Evolutionary conservation across 2,329 filamentous ascomycete species (phyloP), one percentile per base, ranked within the genome.

Genomic region (Emydomyces testavorans): DNA sequence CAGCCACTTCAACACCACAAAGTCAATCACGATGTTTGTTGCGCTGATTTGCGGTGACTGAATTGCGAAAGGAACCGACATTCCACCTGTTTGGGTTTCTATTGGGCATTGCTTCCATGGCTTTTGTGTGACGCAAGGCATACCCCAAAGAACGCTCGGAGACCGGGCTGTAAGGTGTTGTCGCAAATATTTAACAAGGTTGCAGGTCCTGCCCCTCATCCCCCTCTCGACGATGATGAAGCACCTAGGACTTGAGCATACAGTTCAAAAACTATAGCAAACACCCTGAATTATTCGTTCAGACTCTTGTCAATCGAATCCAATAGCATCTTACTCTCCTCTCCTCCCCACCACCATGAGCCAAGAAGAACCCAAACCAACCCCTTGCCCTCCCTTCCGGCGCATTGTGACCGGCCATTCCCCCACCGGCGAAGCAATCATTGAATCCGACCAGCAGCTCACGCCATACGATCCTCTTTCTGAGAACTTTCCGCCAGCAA

Each of bases 341-440:
- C 39, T 45, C n/a, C 11, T 11, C 20, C n/a, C 23, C 4, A 3
- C 23, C n/a, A 36, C n/a, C 3, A 46, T 49, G 37, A 21, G 37
- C 28, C 10, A 45, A 37, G 45, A 29, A 13, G 20, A 31, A 39
- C n/a, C 21, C 3, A n/a, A 29, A 23, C 15, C 34, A 18, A n/a
- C 13, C 16, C 43, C 29, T 3, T 38, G 20, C 34, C 52, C 56
- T 8, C 34, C 49, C 24, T 48, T 57, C 40, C 56, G 57, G 18
- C 54, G 56, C 26, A 44, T 58, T 15, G 57, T 58, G 47, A 57
- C 55, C 20, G 60, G 58, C 48, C 59, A 62, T 50, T 53, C 54
- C 45, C 23, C 40, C 6, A 38, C 57, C 6, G 60, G 59, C 18
- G 55, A 59, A 26, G 55, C 60, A 23, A 56, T 60, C 29, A 55